phyloP scores from a whole-genome alignment of 2,329 filamentous ascomycete genomes.

The Dothiorella sarmentorum region DNA sequence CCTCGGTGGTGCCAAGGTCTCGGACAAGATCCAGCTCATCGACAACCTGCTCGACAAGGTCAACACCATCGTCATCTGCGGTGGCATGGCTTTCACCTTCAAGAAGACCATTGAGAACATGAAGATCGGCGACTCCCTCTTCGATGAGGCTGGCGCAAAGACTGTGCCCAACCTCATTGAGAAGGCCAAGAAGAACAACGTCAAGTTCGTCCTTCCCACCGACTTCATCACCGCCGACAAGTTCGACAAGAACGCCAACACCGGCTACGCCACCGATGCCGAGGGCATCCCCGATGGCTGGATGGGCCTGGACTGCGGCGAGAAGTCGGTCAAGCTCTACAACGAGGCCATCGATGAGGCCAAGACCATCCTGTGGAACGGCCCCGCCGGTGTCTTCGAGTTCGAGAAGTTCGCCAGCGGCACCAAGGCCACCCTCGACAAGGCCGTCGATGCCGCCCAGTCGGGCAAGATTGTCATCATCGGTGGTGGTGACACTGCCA shows the following conservation, averaged over 20 bases:
- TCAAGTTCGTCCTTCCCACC: conserved; percentile 89
- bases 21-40: conserved; percentile 99
- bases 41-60: conserved; percentile 99
- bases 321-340: conserved; percentile 84
- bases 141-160: conserved; percentile 91
- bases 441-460: conserved; percentile 75
- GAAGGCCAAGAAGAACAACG: conserved; percentile 95
- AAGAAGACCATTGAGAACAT: conserved; percentile 96
- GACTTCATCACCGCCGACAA: conserved; percentile 97
- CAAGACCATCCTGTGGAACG: conserved; percentile 99
- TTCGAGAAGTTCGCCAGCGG: conserved; percentile 89
- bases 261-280: conserved; percentile 76
- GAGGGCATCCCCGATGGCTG: conserved; percentile 93
- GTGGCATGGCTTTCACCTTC: conserved; percentile 99
- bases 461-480: conserved; percentile 96
- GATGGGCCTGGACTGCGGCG: conserved; percentile 95
- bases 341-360: conserved; percentile 80
- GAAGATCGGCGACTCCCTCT: conserved; percentile 84
- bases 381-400: conserved; percentile 95
- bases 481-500: conserved; percentile 95
- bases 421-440: conserved; percentile 89
- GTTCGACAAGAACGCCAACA: conserved; percentile 80
- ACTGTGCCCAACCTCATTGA: conserved; percentile 82
- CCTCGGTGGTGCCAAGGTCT: conserved; percentile 95
- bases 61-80: conserved; percentile 92